Conservation (phyloP, 306 rosid species). For the Citrullus amarus region DNA sequence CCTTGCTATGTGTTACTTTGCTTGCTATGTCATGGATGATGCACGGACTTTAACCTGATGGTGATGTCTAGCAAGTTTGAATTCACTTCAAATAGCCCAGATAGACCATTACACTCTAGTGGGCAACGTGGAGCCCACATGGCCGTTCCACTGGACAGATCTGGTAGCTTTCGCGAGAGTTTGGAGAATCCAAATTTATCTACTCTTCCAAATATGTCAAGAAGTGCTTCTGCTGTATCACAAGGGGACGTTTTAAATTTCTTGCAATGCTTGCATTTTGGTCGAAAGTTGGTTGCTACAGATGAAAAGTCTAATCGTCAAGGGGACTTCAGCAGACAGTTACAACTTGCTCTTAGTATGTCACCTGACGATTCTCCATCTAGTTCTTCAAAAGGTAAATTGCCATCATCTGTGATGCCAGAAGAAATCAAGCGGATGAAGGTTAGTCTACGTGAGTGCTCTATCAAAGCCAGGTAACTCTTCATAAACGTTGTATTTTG, state of each 20-base stretch:
- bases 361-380: constrained; percentile 81
- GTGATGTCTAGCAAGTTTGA: constrained; percentile 87
- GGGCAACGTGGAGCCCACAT: constrained; percentile 97
- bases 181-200: constrained; percentile 70
- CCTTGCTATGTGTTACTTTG: constrained; percentile 59
- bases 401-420: constrained; percentile 40
- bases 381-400: constrained; percentile 66
- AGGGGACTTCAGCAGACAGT: constrained; percentile 51
- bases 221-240: constrained; percentile 53
- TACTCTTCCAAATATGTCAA: constrained; percentile 78
- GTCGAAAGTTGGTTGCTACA: constrained; percentile 50
- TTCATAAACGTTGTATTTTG: constrained; percentile 23
- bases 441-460: constrained; percentile 34
- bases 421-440: constrained; percentile 71
- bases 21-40: constrained; percentile 36
- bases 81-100: constrained; percentile 80
- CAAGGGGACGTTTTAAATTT: constrained; percentile 64
- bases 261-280: constrained; percentile 51
- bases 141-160: constrained; percentile 69
- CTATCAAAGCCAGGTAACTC: constrained; percentile 77
- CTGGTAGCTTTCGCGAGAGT: constrained; percentile 82
- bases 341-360: constrained; percentile 57
- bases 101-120: constrained; percentile 62
- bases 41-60: constrained; percentile 65
- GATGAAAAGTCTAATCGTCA: constrained; percentile 72